Percentiles rank a stretch among this genome's conserved stretches.
Conservation (phyloP, 768 basidiomycete genomes). For the Epithele typhae region DNA sequence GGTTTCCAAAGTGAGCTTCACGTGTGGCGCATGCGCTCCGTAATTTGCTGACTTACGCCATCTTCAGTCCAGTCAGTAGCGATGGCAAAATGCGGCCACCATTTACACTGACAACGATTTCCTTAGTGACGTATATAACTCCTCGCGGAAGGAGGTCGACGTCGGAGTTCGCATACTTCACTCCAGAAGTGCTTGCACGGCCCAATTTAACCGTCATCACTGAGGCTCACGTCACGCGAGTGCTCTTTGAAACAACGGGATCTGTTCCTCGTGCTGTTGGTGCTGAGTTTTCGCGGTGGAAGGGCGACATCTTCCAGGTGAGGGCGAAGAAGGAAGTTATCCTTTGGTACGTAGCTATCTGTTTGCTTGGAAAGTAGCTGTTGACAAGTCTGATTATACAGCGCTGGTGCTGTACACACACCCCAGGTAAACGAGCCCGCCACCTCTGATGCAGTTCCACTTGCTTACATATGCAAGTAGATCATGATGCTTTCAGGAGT, state of each 20-base stretch:
- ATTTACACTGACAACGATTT: background rate
- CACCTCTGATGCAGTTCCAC: background rate
- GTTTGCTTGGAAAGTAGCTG: no score
- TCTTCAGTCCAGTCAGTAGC: slow-evolving; percentile 27
- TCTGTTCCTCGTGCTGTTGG: slow-evolving; percentile 46
- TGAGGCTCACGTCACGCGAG: slow-evolving; percentile 50
- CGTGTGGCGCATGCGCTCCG: no score
- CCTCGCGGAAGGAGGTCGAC: slow-evolving; percentile 50
- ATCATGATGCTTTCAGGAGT: slow-evolving; percentile 74
- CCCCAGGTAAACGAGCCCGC: slow-evolving; percentile 41
- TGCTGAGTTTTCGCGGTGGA: slow-evolving; percentile 50
- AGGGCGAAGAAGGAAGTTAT: slow-evolving; percentile 57
- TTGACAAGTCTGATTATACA: no score
- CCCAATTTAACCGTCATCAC: slow-evolving; percentile 62
- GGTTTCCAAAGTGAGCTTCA: slow-evolving; percentile 47
- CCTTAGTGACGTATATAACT: slow-evolving; percentile 64
- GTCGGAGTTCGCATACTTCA: slow-evolving; percentile 64
- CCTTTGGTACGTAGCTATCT: slow-evolving; percentile 48
- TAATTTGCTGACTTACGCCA: background rate
- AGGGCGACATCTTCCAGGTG: slow-evolving; percentile 38
- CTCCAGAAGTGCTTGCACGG: slow-evolving; percentile 54
- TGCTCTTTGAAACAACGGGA: slow-evolving; percentile 45
- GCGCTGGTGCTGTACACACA: slow-evolving; percentile 60
- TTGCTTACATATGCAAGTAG: slow-evolving; percentile 23
- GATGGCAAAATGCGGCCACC: no score